Base-by-base conservation (phyloP, 192 early-diverging fungal species). In the Dimargaris xerosporica region DNA sequence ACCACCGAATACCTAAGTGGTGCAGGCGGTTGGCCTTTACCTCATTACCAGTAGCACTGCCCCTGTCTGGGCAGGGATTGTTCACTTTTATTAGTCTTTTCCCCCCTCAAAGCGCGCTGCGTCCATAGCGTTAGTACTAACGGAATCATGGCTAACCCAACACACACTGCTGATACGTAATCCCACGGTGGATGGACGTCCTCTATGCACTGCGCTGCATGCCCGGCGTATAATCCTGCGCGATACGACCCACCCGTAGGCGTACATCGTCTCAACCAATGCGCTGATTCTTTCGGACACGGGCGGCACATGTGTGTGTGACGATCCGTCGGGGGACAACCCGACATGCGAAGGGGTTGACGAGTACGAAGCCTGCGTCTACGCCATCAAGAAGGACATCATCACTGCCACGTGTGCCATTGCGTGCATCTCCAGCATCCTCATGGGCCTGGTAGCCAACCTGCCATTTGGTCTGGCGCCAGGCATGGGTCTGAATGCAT, bases 401-500 rank as follows among this genome's bases (percentile, higher is more conserved):
- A 85, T 90, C 62, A 87, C 84, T 3, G 86, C 80, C 26, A 89
- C 86, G 0, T 76, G 85, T 34, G 80, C 82, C 44, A 79, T 82
- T 61, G 69, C 85, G 17, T 75, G 78, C 64, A 75, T 90, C 61
- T 70, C 86, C 0, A 79, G 77, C 41, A 64, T 80, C n/a, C 68
- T 82, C n/a, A 85, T 86, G 73, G 83, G 84, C 50, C 43, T 78
- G 7, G 69, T 84, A 21, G 84, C 89, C 6, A 90, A 91, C 62
- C 70, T 88, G 65, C 89, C 89, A 1, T 70, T 91, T 64, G 85
- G 84, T 19, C 67, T 91, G 70, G 89, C 89, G 13, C 89, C 89
- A 21, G 87, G 87, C 64, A 82, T 91, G 82, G 89, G 89, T 11
- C 71, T 89, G 23, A 90, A 86, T 58, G 86, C 88, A 28, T 91